Conservation (phyloP, 2,329 filamentous ascomycete genomes). For the Colletotrichum endophyticum region DNA sequence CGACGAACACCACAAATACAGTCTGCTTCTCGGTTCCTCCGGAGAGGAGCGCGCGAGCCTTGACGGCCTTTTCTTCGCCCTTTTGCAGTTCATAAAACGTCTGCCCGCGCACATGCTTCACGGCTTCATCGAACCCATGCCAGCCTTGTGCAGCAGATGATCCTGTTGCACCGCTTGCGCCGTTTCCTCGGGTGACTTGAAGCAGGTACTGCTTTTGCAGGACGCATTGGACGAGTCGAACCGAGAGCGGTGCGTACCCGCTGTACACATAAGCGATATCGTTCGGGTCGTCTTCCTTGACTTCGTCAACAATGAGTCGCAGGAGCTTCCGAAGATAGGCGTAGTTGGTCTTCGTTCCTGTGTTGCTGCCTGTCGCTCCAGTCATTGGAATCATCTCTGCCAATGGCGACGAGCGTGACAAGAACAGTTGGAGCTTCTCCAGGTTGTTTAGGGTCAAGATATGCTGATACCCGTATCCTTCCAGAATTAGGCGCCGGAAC, state of each 20-base stretch:
- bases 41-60: slow-evolving; percentile 82
- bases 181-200: slow-evolving; percentile 70
- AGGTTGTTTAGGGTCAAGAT: slow-evolving; percentile 86
- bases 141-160: slow-evolving; percentile 71
- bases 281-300: slow-evolving; percentile 91
- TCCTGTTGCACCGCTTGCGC: slow-evolving; percentile 47
- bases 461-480: slow-evolving; percentile 95
- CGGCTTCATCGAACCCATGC: slow-evolving; percentile 90
- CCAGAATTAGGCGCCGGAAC: slow-evolving; percentile 85
- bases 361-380: slow-evolving; percentile 68
- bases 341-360: slow-evolving; percentile 81
- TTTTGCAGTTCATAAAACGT: slow-evolving; percentile 94
- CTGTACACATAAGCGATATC: slow-evolving; percentile 98
- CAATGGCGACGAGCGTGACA: slow-evolving; percentile 76
- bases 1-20: slow-evolving; percentile 94
- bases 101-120: slow-evolving; percentile 85
- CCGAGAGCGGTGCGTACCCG: slow-evolving; percentile 91
- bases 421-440: slow-evolving; percentile 87
- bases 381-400: slow-evolving; percentile 82
- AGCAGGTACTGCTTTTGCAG: slow-evolving; percentile 88
- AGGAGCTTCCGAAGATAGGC: slow-evolving; percentile 84
- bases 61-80: slow-evolving; percentile 90
- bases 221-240: slow-evolving; percentile 90
- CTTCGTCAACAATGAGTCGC: slow-evolving; percentile 91
- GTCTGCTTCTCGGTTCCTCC: slow-evolving; percentile 80